Evolutionary conservation across 768 basidiomycete species (phyloP), one percentile per base, ranked within the genome.

Genomic region (Daedaleopsis nitida): DNA sequence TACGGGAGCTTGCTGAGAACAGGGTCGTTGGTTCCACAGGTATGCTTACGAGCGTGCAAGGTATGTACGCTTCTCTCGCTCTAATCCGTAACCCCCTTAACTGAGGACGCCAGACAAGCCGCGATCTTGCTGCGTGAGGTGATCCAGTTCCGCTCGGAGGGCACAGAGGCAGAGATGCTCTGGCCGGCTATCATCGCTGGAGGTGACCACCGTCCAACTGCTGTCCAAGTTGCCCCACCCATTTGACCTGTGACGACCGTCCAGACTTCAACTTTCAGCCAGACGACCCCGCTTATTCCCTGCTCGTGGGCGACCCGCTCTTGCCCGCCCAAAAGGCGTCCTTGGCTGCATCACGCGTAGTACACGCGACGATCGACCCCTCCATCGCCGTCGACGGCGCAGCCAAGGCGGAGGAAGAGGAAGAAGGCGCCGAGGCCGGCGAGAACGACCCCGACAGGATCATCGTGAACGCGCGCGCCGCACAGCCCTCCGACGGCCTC

Each of bases 221-320:
- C 21, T 27, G 27, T 48, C 39, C 5, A 42, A 11, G 39, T 12
- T 3, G 39, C 10, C 11, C 39, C 4, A 42, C 11, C 11, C 39
- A 42, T 42, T 11, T 32, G 27, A 32, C 7, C 27, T 32, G 27
- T 32, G 1, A 34, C 35, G 16, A 10, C 32, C 51, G 10, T 2
- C 19, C 45, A 96, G 96, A 98, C 73, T 94, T 97, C 76, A 98
- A 98, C 73, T 92, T 92, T 56, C 74, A 85, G 14, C 96, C 96
- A 0, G 81, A 81, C 63, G 94, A 96, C 69, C 79, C 92, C 5
- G 85, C 86, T 0, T 98, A 98, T 72, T 83, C 91, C 14, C 81
- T 98, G 34, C 71, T 95, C 16, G 81, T 86, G 6, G 84, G 86
- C 16, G 80, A 86, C 55, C 70, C 79, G 5, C 72, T 96, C n/a